These are phyloP conservation scores for Boletus mariae DNA, from an alignment of 1,284 basidiomycete species.

Conservation along the genomic window DNA sequence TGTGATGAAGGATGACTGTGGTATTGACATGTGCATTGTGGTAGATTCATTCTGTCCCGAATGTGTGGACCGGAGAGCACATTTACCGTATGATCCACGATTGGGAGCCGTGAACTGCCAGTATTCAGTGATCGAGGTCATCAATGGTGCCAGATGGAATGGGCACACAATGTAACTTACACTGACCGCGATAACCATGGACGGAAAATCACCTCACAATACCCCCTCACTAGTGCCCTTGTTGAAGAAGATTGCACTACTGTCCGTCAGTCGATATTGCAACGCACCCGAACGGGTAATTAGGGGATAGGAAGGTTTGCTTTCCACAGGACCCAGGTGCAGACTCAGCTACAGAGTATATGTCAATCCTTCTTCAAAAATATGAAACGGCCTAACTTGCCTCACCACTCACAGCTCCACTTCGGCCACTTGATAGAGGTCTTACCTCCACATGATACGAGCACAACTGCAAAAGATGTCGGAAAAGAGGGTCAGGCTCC, in stretches of 20 bases:
- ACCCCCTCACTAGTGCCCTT: slow-evolving; percentile 65
- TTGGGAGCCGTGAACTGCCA: too few species aligned
- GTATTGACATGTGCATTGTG: too few species aligned
- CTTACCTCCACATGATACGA: slow-evolving; percentile 66
- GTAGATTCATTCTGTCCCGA: too few species aligned
- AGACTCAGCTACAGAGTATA: slow-evolving; percentile 50
- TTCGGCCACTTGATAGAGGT: slow-evolving; percentile 65
- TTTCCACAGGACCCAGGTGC: slow-evolving; percentile 50
- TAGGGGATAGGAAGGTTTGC: slow-evolving; percentile 33
- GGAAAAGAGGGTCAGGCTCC: slow-evolving; percentile 57
- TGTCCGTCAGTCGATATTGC: slow-evolving; percentile 67
- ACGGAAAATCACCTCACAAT: slow-evolving; percentile 35
- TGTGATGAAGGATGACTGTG: slow-evolving; percentile 21
- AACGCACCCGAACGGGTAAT: slow-evolving; percentile 53
- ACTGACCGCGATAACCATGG: too few species aligned
- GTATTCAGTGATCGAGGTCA: too few species aligned
- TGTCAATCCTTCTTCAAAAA: not conserved
- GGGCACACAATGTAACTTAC: too few species aligned
- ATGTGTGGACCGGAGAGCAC: too few species aligned
- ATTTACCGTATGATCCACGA: too few species aligned
- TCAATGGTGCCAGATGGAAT: too few species aligned
- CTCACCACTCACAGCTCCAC: slow-evolving; percentile 72
- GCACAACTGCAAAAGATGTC: slow-evolving; percentile 53
- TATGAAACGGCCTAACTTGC: slow-evolving; percentile 34
- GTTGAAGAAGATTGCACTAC: slow-evolving; percentile 61